These are phyloP conservation scores for Candida dajiaensis DNA, from an alignment of 805 yeast genomes.

Conservation along the genomic window DNA sequence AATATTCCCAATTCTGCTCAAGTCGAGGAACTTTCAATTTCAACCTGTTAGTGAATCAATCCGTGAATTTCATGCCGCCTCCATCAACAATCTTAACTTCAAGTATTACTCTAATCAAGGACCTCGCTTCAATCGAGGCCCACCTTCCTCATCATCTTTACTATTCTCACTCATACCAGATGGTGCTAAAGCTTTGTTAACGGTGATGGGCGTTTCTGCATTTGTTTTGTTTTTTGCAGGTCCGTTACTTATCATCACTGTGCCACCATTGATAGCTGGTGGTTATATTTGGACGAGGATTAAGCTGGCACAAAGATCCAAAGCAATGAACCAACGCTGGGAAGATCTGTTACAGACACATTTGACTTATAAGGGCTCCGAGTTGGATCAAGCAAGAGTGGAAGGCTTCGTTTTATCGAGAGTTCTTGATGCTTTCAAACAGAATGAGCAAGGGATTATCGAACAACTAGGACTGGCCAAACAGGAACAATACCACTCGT, in stretches of 20 bases:
- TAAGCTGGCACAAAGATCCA: conserved; percentile 6
- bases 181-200: conserved; percentile 5
- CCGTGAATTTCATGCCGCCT: background rate
- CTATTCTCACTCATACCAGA: conserved; percentile 10
- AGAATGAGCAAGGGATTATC: conserved; percentile 14
- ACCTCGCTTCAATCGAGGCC: conserved; percentile 15
- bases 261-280: conserved; percentile 21
- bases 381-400: conserved; percentile 10
- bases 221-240: conserved; percentile 13
- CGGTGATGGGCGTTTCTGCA: conserved; percentile 9
- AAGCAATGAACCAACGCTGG: conserved; percentile 14
- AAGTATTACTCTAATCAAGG: background rate
- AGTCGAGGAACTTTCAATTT: too few relatives aligned
- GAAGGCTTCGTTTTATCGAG: conserved; percentile 11
- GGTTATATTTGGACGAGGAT: conserved; percentile 11
- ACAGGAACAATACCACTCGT: conserved; percentile 5
- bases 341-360: conserved; percentile 9
- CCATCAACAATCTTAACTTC: background rate
- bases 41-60: background rate
- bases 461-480: conserved; percentile 3
- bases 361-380: conserved; percentile 13
- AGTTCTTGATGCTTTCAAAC: conserved; percentile 14
- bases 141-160: conserved; percentile 8
- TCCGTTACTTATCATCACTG: conserved; percentile 19
- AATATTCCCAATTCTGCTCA: background rate